These are phyloP conservation scores for Chenopodium quinoa DNA, from an alignment of 148 eudicot genomes.

Conservation along the genomic window DNA sequence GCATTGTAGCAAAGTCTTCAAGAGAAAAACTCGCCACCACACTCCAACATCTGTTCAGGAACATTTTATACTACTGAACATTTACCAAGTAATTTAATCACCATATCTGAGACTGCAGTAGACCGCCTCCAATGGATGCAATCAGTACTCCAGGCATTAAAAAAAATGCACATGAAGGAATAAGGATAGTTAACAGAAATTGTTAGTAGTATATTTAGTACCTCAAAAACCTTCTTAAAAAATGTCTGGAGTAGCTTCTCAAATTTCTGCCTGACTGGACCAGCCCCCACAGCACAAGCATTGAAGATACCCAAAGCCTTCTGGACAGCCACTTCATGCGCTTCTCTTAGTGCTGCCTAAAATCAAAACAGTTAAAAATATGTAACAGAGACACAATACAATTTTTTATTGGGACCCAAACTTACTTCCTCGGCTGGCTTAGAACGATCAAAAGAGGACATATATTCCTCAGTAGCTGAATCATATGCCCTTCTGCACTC, in stretches of 20 bases:
- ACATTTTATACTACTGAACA: not conserved
- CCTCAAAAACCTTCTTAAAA: slow-evolving; percentile 87
- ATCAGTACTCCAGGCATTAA: not conserved
- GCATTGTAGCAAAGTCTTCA: not conserved
- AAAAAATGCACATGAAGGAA: not conserved
- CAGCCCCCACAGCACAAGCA: slow-evolving; percentile 81
- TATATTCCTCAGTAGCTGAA: slow-evolving; percentile 72
- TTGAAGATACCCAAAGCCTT: slow-evolving; percentile 62
- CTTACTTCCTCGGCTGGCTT: slow-evolving; percentile 96
- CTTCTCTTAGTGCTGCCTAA: slow-evolving; percentile 83
- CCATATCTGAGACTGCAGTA: not conserved
- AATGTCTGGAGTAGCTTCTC: slow-evolving; percentile 75
- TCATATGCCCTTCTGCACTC: slow-evolving; percentile 94
- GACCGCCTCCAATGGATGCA: not conserved
- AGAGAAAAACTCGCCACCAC: not conserved
- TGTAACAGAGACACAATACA: not conserved
- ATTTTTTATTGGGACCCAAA: slow-evolving; percentile 12
- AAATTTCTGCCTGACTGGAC: slow-evolving; percentile 73
- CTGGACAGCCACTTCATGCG: slow-evolving; percentile 76
- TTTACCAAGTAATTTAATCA: too few species aligned
- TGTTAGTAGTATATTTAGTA: slow-evolving; percentile 16
- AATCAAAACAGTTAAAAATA: slow-evolving; percentile 17
- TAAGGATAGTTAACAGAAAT: not conserved
- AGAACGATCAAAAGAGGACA: slow-evolving; percentile 85
- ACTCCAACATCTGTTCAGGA: not conserved